These are phyloP conservation scores for Candida maltosa DNA, from an alignment of 805 yeast genomes.

Conservation along the genomic window DNA sequence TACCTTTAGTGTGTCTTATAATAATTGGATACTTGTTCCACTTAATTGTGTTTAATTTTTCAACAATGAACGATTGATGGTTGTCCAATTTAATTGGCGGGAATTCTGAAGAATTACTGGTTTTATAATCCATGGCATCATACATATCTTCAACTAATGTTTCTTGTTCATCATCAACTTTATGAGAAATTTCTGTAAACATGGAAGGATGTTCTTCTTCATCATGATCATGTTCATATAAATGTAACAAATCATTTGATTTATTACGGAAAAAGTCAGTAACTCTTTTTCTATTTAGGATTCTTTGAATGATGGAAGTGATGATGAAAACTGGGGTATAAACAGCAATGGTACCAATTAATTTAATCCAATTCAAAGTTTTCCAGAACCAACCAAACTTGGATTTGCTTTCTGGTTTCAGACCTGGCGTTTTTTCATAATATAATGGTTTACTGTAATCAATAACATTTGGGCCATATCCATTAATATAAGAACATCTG, in stretches of 20 bases:
- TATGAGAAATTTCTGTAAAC: conserved; percentile 14
- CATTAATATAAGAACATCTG: conserved; percentile 38
- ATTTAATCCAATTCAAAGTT: conserved; percentile 48
- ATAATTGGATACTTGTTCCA: conserved; percentile 76
- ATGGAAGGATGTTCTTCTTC: conserved; percentile 1
- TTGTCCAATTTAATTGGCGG: conserved; percentile 21
- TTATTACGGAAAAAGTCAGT: conserved; percentile 22
- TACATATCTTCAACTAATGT: conserved; percentile 61
- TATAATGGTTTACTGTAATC: conserved; percentile 46
- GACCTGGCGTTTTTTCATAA: conserved; percentile 8
- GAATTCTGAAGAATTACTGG: conserved; percentile 6
- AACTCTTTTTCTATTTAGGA: conserved; percentile 27
- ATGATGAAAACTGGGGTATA: conserved; percentile 59
- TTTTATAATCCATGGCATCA: conserved; percentile 44
- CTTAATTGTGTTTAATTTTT: conserved; percentile 49
- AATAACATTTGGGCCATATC: conserved; percentile 56
- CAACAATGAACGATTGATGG: conserved; percentile 45
- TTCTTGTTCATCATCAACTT: conserved; percentile 60
- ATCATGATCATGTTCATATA: conserved; percentile 18
- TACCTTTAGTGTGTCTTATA: conserved; percentile 59
- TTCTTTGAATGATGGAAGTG: conserved; percentile 33
- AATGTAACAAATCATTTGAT: conserved; percentile 22
- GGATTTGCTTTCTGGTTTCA: conserved; percentile 1
- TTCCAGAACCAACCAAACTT: conserved; percentile 4
- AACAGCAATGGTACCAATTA: conserved; percentile 43